Evolutionary conservation across 306 rosid species (phyloP).

Genomic region (Dalbergia cultrata): DNA sequence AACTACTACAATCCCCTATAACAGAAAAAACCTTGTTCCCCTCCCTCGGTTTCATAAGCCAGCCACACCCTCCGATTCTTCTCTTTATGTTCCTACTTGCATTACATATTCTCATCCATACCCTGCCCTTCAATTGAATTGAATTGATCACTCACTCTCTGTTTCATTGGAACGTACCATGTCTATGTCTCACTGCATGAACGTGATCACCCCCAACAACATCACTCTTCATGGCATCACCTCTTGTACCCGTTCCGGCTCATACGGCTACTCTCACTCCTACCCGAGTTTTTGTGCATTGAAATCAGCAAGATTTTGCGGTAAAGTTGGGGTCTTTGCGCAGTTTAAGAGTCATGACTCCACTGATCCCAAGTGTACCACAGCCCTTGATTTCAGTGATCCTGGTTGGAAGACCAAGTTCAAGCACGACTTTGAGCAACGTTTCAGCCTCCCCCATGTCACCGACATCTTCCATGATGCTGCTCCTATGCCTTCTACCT

Average conservation of each 20-base stretch:
- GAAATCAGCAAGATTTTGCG: conserved; percentile 18
- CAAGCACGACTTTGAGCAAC: conserved; percentile 68
- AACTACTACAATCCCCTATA: background rate
- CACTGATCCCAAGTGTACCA: background rate
- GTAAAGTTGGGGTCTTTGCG: conserved; percentile 45
- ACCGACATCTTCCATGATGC: conserved; percentile 70
- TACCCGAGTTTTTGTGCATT: conserved; percentile 26
- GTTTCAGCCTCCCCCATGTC: conserved; percentile 86
- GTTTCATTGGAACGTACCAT: conserved; percentile 49
- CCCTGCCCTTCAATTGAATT: background rate
- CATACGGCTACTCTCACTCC: conserved; percentile 27
- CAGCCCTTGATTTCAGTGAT: conserved; percentile 69
- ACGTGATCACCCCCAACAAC: conserved; percentile 57
- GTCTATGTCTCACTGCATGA: conserved; percentile 27
- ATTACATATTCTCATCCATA: conserved; percentile 1
- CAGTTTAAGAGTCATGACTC: conserved; percentile 47
- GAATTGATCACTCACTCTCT: no score
- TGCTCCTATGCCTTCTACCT: conserved; percentile 81
- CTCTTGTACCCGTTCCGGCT: conserved; percentile 13
- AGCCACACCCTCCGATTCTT: background rate
- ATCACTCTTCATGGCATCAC: conserved; percentile 47
- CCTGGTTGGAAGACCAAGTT: conserved; percentile 87
- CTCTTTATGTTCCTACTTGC: background rate
- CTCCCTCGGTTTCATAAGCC: background rate
- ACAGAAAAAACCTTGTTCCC: background rate